Conservation (phyloP, 176 grass and related monocot genomes). For the Oryza officinalis region DNA sequence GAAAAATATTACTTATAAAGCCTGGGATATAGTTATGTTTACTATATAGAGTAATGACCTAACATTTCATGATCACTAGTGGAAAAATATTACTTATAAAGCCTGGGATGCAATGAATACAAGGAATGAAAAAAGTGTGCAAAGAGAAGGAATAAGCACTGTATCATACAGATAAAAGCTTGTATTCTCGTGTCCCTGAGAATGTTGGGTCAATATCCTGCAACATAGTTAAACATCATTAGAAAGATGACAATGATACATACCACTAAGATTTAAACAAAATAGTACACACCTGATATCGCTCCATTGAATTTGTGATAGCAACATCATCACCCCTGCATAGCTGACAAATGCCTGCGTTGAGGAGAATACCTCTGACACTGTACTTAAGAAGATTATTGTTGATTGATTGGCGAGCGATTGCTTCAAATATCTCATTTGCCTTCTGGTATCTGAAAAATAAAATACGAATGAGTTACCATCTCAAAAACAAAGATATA, state of each 20-base stretch:
- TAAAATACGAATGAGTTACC: slow-evolving; percentile 12
- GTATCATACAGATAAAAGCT: slow-evolving; percentile 82
- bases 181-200: slow-evolving; percentile 94
- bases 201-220: slow-evolving; percentile 97
- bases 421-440: slow-evolving; percentile 86
- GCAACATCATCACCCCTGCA: slow-evolving; percentile 91
- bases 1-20: not conserved
- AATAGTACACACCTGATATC: slow-evolving; percentile 78
- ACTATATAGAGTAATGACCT: not conserved
- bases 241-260: slow-evolving; percentile 29
- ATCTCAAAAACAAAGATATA: not conserved
- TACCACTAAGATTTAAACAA: slow-evolving; percentile 12
- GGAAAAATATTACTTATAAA: not conserved
- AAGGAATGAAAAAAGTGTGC: not conserved
- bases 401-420: slow-evolving; percentile 85
- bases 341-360: slow-evolving; percentile 95
- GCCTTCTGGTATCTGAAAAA: slow-evolving; percentile 79
- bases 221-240: slow-evolving; percentile 28
- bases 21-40: not conserved
- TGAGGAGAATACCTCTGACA: slow-evolving; percentile 94
- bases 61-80: slow-evolving; percentile 22
- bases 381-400: slow-evolving; percentile 98
- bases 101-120: slow-evolving; percentile 8
- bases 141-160: slow-evolving; percentile 16
- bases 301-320: slow-evolving; percentile 85